These are phyloP conservation scores for Aspergillus hortae DNA, from an alignment of 2,329 filamentous ascomycete genomes.

Conservation along the genomic window DNA sequence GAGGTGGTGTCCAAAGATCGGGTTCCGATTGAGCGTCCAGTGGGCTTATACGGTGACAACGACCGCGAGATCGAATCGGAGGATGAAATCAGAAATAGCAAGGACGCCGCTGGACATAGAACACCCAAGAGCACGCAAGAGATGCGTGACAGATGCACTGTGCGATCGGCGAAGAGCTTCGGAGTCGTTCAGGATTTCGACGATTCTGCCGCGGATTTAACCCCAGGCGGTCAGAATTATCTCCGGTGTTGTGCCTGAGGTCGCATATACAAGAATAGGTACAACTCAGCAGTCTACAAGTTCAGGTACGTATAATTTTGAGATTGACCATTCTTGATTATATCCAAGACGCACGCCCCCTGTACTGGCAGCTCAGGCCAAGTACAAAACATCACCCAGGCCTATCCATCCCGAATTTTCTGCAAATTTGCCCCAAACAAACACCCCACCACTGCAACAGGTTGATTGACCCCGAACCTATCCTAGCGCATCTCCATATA, in stretches of 20 bases:
- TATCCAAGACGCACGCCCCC: too few relatives aligned
- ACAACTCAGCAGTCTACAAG: too few relatives aligned
- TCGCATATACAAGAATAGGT: neutral
- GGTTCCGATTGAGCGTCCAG: neutral
- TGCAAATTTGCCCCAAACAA: too few relatives aligned
- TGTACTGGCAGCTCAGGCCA: too few relatives aligned
- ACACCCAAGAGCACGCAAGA: neutral
- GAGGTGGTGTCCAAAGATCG: neutral
- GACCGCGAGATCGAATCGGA: neutral
- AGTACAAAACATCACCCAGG: too few relatives aligned
- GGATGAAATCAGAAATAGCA: neutral
- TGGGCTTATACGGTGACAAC: neutral
- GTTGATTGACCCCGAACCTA: neutral
- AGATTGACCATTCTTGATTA: too few relatives aligned
- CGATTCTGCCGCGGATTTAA: conserved; percentile 13
- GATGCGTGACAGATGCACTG: neutral
- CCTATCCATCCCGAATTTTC: too few relatives aligned
- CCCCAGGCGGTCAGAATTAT: conserved; percentile 14
- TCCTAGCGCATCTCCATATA: neutral
- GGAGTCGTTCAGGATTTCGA: conserved; percentile 10
- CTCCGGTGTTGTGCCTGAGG: conserved; percentile 2
- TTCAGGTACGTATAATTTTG: neutral
- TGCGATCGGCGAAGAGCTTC: conserved; percentile 4
- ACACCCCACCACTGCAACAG: too few relatives aligned
- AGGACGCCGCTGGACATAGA: neutral